Evolutionary conservation across 768 basidiomycete species (phyloP), one percentile per base, ranked within the genome.

Genomic region (Strobilomyces confusus): DNA sequence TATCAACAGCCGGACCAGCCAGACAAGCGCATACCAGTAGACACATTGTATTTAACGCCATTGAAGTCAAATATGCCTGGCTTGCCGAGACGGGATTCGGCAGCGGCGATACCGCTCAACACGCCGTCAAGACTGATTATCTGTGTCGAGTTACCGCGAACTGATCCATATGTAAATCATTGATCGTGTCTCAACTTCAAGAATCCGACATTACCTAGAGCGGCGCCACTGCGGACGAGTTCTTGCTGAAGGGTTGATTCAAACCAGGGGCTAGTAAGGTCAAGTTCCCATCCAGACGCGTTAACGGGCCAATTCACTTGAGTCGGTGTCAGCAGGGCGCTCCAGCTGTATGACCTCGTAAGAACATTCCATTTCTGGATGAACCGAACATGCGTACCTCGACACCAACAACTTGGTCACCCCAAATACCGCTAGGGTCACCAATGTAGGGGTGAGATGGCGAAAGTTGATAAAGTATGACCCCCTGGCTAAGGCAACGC

Each of bases 31-130:
- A 7, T 29, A 58, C 58, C 58, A 3, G 58, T 58, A 1, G 61
- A 63, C 9, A 56, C 3, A 17, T 62, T 59, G 23, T 63, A 63
- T 15, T 49, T 30, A 34, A 19, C 61, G 15, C 55, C 55, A n/a
- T 63, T 63, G 25, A 63, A 63, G 14, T 51, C 37, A 9, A 54
- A 41, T 22, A 57, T 48, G 4, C 62, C 62, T 0, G 51, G 26
- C 12, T 11, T 14, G 23, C 55, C 55, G 9, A 44, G 48, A 34
- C 29, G 57, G 23, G 38, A 55, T 12, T 56, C 14, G 5, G 61
- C 55, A 2, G 61, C 49, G 29, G 55, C 36, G 13, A 63, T 51
- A 6, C 61, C 61, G 8, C 61, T 59, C 42, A 63, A 12, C 4
- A 55, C 15, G 3, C 60, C 60, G 1, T 51, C 38, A 4, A 23